Evolutionary conservation across 371 early-diverging fungal species (phyloP), one percentile per base, ranked within the genome.

Genomic region (Neoconidiobolus thromboides): DNA sequence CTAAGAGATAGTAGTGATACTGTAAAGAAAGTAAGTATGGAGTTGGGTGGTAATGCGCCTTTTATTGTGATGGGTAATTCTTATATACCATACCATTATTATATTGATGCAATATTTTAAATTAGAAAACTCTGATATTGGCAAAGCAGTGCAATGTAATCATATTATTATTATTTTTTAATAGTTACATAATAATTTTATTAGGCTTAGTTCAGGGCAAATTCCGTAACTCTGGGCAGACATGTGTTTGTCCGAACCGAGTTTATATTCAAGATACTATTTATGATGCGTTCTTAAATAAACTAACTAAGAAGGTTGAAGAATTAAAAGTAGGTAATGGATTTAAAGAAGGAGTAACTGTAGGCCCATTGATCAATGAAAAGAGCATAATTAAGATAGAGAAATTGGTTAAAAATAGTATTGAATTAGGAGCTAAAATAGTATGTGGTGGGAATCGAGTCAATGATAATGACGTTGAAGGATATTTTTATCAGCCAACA

Each of bases 191-290:
- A 26, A 26, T 26, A 26, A 26, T 43, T 55, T 7, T 12, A 36
- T 48, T 43, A 72, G 66, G 74, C 58, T 67, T 75, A 3, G 65
- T 93, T 36, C 70, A 70, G 2, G 78, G 83, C 63, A 93, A 91
- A 69, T 91, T 87, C 75, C 76, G 91, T 62, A 82, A 85, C 62
- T 76, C 86, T 39, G 94, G 93, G 1, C 91, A 90, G 65, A 87
- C 89, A 0, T 90, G 91, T 64, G 82, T 92, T 46, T 81, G 81
- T 54, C 82, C 87, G 38, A 92, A 92, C 73, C 83, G 94, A 42
- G 71, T 93, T 59, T 91, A 80, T 61, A 87, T 93, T 4, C 91
- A 92, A 62, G 72, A 77, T 39, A 67, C 71, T 12, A 72, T 92
- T 36, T 80, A 86, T 61, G 82, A 83, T 46, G 70, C 72, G 51